These are phyloP conservation scores for Globisporangium abappressorium DNA, from an alignment of 352 stramenopile species.

Conservation along the genomic window DNA sequence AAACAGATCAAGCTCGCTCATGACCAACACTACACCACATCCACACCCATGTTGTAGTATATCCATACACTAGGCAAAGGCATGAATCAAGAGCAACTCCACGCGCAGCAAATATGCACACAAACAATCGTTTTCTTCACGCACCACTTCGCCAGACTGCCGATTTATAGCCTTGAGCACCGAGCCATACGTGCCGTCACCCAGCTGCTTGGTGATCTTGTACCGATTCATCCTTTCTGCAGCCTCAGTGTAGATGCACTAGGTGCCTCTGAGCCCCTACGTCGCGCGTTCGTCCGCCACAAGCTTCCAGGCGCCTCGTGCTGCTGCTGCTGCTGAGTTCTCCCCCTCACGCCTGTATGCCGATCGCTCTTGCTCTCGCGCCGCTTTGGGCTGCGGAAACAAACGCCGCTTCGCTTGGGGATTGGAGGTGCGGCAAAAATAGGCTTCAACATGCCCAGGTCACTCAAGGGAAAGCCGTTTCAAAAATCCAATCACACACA, in stretches of 20 bases:
- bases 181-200: conserved; percentile 94
- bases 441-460: background rate
- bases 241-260: background rate
- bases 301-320: background rate
- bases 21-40: background rate
- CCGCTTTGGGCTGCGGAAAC: background rate
- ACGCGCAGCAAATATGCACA: background rate
- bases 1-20: background rate
- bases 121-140: conserved; percentile 10
- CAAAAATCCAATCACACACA: background rate
- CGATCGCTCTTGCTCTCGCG: background rate
- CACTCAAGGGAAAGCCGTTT: background rate
- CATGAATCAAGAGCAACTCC: background rate
- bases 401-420: background rate
- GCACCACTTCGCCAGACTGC: conserved; percentile 91
- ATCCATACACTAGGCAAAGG: background rate
- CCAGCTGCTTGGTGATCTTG: conserved; percentile 94
- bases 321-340: conserved; percentile 1
- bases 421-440: background rate
- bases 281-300: background rate
- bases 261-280: background rate
- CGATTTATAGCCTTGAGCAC: conserved; percentile 94
- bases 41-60: background rate
- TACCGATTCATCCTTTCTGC: conserved; percentile 87
- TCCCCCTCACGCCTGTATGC: background rate